Base-by-base conservation (phyloP, 345 rosid genomes). In the Aurinia saxatilis region DNA sequence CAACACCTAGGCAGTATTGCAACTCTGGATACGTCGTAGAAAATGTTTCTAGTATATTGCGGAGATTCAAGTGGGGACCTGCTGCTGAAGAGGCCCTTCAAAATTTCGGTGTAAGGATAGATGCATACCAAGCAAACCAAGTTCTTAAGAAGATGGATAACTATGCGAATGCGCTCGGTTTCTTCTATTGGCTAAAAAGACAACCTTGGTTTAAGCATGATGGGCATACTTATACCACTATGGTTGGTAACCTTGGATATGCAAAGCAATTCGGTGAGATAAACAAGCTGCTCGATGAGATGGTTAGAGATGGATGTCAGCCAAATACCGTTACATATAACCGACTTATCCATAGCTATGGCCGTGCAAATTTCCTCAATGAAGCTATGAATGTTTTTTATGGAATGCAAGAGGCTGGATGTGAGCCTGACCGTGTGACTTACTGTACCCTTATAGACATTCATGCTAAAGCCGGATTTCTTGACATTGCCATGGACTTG, bases 171-270 rank as follows among this genome's bases (percentile, higher is more conserved):
- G 96, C 99, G 39, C 90, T 84, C 30, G 85, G 83, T 15, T 87
- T 90, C 74, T 93, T 93, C 75, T 35, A 82, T 77, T 93, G 99
- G 97, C 81, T 93, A 51, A 93, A 85, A 75, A 56, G 52, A 57
- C 82, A 74, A 68, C 75, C 87, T 40, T 79, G 90, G 23, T 93
- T 80, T 81, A 85, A 87, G 75, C 99, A 93, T 50, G 97, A 90
- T 76, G 90, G 81, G 25, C 97, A 93, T 70, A 93, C 99, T 44
- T 93, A 87, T 67, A 93, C 99, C 33, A 93, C 97, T 39, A 90
- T 93, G 99, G 82, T 90, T n/a, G 99, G 96, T 44, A 84, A 90
- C 68, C 95, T 93, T 62, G 99, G 99, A 12, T 95, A 90, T 66
- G 83, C 90, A 2, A 87, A 71, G 85, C 91, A 87, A 64, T 93